A percentile compares a stretch with the other conserved stretches of the same genome.
phyloP scores from a whole-genome alignment of 2,329 filamentous ascomycete species.

The Epichloe sylvatica region DNA sequence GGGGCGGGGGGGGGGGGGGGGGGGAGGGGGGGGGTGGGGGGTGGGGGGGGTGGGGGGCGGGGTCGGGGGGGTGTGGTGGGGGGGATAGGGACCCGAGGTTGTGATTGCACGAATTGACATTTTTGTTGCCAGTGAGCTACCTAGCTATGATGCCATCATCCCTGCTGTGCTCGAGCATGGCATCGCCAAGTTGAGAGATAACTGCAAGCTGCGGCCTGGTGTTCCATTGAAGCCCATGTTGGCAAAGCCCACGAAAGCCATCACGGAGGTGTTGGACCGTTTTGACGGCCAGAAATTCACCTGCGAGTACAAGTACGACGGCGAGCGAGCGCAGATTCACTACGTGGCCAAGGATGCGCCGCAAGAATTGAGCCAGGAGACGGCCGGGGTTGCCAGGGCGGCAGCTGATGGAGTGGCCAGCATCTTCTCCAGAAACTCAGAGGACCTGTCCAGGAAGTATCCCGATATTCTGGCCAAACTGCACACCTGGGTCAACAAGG shows the following conservation, averaged over 20 bases:
- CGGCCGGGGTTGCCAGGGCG: constrained; percentile 48
- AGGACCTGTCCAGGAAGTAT: constrained; percentile 95
- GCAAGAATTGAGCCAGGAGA: constrained; percentile 51
- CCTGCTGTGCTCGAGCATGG: constrained; percentile 79
- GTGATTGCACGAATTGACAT: background rate
- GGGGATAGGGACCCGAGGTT: background rate
- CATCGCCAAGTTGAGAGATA: constrained; percentile 65
- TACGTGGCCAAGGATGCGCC: constrained; percentile 75
- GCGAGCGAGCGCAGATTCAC: constrained; percentile 95
- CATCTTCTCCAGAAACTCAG: constrained; percentile 94
- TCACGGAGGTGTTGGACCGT: constrained; percentile 90
- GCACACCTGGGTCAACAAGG: constrained; percentile 74
- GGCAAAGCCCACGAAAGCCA: constrained; percentile 94
- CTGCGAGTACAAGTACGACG: constrained; percentile 98
- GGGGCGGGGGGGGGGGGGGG: too few relatives aligned
- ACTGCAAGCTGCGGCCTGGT: constrained; percentile 83
- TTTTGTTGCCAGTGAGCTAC: constrained; percentile 52
- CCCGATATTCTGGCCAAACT: constrained; percentile 87
- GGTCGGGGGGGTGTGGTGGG: too few relatives aligned
- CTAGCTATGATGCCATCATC: constrained; percentile 89
- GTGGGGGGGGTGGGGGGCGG: too few relatives aligned
- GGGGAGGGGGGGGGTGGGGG: too few relatives aligned
- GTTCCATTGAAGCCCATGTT: constrained; percentile 97
- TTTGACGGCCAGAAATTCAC: constrained; percentile 94
- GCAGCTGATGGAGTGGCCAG: constrained; percentile 63